Conservation (phyloP, 2,329 filamentous ascomycete genomes). For the Colletotrichum sidae region DNA sequence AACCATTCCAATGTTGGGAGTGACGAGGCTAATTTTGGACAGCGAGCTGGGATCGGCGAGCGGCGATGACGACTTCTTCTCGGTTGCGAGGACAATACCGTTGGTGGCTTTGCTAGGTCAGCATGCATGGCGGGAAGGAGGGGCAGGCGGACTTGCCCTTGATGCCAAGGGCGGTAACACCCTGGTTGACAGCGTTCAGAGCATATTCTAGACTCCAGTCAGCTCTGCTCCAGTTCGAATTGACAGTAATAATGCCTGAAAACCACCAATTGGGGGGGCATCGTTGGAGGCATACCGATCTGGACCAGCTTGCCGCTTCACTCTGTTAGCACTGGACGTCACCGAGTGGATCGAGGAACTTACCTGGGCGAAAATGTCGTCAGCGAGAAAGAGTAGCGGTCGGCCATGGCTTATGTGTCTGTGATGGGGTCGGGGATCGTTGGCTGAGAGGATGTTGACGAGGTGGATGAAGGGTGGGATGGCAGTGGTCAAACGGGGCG, state of each 20-base stretch:
- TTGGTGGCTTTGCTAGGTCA: slow-evolving; percentile 80
- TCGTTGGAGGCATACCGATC: slow-evolving; percentile 72
- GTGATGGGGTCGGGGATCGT: slow-evolving; percentile 8
- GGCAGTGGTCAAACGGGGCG: slow-evolving; percentile 36
- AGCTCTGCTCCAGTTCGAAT: slow-evolving; percentile 4
- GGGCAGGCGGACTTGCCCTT: slow-evolving; percentile 74
- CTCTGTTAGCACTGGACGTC: slow-evolving; percentile 36
- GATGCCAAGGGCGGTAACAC: slow-evolving; percentile 97
- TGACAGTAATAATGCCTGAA: neutral
- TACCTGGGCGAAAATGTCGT: slow-evolving; percentile 99
- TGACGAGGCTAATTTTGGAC: slow-evolving; percentile 97
- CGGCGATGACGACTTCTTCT: slow-evolving; percentile 99
- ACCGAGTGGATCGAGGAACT: slow-evolving; percentile 48
- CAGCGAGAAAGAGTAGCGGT: slow-evolving; percentile 98
- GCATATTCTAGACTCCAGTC: slow-evolving; percentile 84
- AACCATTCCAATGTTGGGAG: slow-evolving; percentile 99
- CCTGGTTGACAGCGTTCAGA: slow-evolving; percentile 98
- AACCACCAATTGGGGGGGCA: slow-evolving; percentile 13
- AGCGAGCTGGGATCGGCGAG: slow-evolving; percentile 95
- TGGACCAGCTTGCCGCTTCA: slow-evolving; percentile 97
- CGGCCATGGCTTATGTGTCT: slow-evolving; percentile 76
- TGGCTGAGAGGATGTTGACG: slow-evolving; percentile 15
- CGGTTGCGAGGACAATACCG: slow-evolving; percentile 97
- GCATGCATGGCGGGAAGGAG: slow-evolving; percentile 22
- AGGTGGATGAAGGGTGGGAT: slow-evolving; percentile 27